Percentiles rank a stretch among this genome's conserved stretches.
These are phyloP conservation scores for Citrus maxima DNA, from an alignment of 345 rosid species.

Conservation along the genomic window DNA sequence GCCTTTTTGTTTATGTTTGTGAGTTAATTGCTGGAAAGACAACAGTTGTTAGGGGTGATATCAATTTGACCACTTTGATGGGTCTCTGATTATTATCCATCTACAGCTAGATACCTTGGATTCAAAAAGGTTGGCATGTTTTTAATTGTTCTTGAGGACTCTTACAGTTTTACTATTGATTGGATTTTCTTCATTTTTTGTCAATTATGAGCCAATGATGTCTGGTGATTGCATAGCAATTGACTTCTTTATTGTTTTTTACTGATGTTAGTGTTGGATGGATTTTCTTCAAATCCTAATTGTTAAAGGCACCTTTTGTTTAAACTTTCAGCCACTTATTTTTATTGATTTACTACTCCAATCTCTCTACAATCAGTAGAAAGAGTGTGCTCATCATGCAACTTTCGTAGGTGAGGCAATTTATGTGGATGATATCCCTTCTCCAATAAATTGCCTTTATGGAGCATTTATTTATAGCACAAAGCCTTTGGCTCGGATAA, in stretches of 20 bases:
- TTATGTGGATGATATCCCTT: conserved; percentile 89
- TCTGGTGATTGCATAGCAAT: neutral
- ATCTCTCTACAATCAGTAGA: neutral
- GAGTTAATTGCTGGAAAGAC: neutral
- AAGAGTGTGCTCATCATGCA: conserved; percentile 14
- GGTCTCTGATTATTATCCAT: neutral
- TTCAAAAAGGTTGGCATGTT: neutral
- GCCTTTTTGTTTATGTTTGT: neutral
- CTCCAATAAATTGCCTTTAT: conserved; percentile 65
- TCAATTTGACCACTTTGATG: neutral
- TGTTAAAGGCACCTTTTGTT: neutral
- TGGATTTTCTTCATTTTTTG: neutral
- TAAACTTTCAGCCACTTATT: neutral
- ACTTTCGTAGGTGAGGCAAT: conserved; percentile 79
- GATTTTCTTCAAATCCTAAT: neutral
- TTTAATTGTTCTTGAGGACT: neutral
- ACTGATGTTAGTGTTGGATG: neutral
- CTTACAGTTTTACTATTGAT: neutral
- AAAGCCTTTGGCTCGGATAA: conserved; percentile 65
- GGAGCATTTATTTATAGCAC: conserved; percentile 86
- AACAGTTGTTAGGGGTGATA: neutral
- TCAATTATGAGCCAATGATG: neutral
- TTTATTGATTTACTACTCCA: neutral
- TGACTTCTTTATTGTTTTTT: neutral
- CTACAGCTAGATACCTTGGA: neutral